Conservation (phyloP, 306 rosid genomes). For the Lagenaria siceraria region DNA sequence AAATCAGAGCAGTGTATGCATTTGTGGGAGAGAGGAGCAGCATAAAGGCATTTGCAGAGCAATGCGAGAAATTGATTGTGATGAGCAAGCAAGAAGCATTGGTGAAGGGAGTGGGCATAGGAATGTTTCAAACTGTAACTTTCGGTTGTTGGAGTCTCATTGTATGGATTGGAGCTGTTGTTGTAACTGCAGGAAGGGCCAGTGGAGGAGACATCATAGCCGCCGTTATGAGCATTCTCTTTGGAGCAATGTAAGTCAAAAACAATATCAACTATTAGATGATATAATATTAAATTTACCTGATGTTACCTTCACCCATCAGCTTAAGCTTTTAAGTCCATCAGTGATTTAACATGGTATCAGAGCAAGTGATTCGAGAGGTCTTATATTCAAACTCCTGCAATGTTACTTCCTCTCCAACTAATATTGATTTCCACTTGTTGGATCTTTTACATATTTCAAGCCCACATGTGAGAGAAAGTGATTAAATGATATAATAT, state of each 20-base stretch:
- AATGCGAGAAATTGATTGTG: slow-evolving; percentile 38
- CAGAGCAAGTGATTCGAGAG: too few relatives aligned
- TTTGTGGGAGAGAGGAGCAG: slow-evolving; percentile 68
- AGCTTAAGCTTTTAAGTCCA: too few relatives aligned
- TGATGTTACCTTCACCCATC: too few relatives aligned
- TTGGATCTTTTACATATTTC: too few relatives aligned
- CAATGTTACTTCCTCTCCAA: too few relatives aligned
- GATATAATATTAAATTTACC: too few relatives aligned
- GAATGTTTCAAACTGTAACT: slow-evolving; percentile 66
- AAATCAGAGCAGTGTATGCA: slow-evolving; percentile 76
- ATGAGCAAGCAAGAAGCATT: slow-evolving; percentile 70
- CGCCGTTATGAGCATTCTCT: slow-evolving; percentile 86
- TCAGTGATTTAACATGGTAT: too few relatives aligned
- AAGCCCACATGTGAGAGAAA: too few relatives aligned
- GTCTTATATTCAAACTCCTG: too few relatives aligned
- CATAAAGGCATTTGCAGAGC: slow-evolving; percentile 36
- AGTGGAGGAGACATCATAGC: slow-evolving; percentile 57
- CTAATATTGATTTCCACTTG: too few relatives aligned
- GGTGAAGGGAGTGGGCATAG: slow-evolving; percentile 74
- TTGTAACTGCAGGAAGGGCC: slow-evolving; percentile 46
- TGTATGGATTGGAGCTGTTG: slow-evolving; percentile 79
- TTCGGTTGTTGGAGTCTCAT: slow-evolving; percentile 79
- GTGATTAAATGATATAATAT: too few relatives aligned
- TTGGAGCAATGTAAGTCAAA: slow-evolving; percentile 69
- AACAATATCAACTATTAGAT: background rate